A percentile compares a stretch with the other conserved stretches of the same genome.
Evolutionary conservation across 441 rosid genomes (phyloP).

Genomic region (Breynia disticha): DNA sequence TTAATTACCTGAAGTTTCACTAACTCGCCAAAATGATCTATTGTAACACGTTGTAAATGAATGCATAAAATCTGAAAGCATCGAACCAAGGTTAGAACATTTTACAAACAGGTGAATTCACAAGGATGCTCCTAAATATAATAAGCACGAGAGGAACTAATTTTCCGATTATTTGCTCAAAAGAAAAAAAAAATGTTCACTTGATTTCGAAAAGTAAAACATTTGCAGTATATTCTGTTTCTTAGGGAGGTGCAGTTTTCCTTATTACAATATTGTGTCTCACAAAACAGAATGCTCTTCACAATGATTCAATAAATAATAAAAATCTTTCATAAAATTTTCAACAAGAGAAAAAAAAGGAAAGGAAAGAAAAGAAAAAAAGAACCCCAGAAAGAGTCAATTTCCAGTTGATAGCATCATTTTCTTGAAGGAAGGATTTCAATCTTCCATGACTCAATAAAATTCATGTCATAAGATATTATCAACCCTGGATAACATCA

Average conservation of each 20-base stretch:
- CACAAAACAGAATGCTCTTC: too few species aligned
- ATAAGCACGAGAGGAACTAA: not conserved
- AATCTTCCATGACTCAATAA: not conserved
- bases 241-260: too few species aligned
- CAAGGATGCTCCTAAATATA: not conserved
- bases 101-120: slow-evolving; percentile 1
- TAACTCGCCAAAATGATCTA: slow-evolving; percentile 50
- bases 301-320: too few species aligned
- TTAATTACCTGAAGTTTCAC: slow-evolving; percentile 56
- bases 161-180: not conserved
- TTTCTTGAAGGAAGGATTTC: not conserved
- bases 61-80: slow-evolving; percentile 74
- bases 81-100: not conserved
- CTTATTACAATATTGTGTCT: too few species aligned
- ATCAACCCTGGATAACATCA: not conserved
- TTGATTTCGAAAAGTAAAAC: too few species aligned
- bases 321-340: too few species aligned
- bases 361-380: not conserved
- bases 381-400: not conserved
- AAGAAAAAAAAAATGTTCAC: too few species aligned
- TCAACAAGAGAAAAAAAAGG: not conserved
- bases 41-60: slow-evolving; percentile 67
- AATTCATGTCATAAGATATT: not conserved
- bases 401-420: slow-evolving; percentile 1
- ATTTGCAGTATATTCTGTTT: too few species aligned